Base-by-base conservation (phyloP, 2,329 filamentous ascomycete species). In the Fusarium acutatum region DNA sequence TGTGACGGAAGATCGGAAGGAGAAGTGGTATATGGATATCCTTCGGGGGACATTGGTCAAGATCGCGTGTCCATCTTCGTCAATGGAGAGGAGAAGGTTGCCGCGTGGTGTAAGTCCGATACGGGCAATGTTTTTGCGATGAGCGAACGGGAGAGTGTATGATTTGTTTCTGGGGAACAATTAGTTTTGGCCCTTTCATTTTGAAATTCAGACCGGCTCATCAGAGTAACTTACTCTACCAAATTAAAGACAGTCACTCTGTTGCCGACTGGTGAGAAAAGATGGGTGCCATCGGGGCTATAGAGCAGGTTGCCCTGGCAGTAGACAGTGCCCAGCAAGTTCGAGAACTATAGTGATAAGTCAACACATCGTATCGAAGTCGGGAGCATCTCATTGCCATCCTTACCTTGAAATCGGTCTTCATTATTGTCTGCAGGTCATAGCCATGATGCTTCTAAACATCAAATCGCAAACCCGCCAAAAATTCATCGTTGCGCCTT, bases 291-390 rank as follows among this genome's bases (percentile, higher is more conserved):
- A 89, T 99, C 96, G 70, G 95, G 94, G 79, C 94, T 97, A 87
- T 97, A 99, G 81, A 98, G 89, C 80, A 99, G 90, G 83, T 98
- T 99, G 84, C 97, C 96, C 89, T 95, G 94, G 86, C 95, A 94
- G 87, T 98, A 99, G 81, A 99, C 96, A 77, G 96, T 99, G 81
- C 96, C 97, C 80, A 99, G 90, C 82, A 99, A 90, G 85, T 98
- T 99, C 82, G 96, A 97, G 86, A 99, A 99, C 95, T 98, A 79
- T 30, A 15, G 15, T 43, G 12, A 5, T 4, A 22, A 30, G 47
- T 74, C 17, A 73, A 43, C 3, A 60, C 10, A 24, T 24, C 11
- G 15, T 9, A 28, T 3, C 18, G 2, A 5, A 9, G 22, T 34
- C 9, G 6, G 9, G 6, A 28, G 3, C 2, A 38, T 34, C 58